Evolutionary conservation across 345 rosid species (phyloP), one percentile per base, ranked within the genome.

Genomic region (Melastoma malabathricum): DNA sequence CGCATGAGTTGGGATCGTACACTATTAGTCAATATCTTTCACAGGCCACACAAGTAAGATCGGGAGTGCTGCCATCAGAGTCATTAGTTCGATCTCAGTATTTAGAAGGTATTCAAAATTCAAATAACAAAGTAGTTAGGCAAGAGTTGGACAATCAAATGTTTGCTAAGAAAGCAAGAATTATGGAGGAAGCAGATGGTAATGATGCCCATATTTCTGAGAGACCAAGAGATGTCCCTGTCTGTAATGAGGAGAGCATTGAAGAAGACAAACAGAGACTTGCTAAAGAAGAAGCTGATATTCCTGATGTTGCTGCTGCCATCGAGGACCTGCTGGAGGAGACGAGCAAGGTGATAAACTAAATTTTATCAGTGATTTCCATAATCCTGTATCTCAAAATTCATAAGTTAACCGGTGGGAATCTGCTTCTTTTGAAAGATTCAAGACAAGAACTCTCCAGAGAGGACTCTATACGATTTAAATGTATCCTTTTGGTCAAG

Each of bases 251-350:
- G 22, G 74, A 58, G 48, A 64, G 69, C 47, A 63, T 60, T 46
- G 72, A 58, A 25, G 65, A 55, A 52, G 60, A 52, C 47, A 69
- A 49, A 43, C 52, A 56, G 49, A 74, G 61, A 68, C 64, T 56
- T 48, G 58, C 55, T 55, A 71, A 43, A 45, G 87, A 77, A 69
- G 68, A 64, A 61, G 56, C 73, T 59, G 71, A 61, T 60, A 76
- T 72, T 72, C 86, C 96, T 31, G 93, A 87, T 72, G 93, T 92
- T 57, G 96, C 86, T 55, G 83, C 89, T 72, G 82, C 80, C 19
- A 92, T 87, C 64, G 98, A 87, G 78, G 89, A 87, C 75, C 67
- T 92, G 61, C 62, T 80, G 64, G 93, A 81, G 86, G 93, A 84
- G 78, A 77, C 95, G 31, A 82, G 82, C 64, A 84, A 82, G 86